phyloP scores from a whole-genome alignment of 2,329 filamentous ascomycete species.

The Graphium sp. region DNA sequence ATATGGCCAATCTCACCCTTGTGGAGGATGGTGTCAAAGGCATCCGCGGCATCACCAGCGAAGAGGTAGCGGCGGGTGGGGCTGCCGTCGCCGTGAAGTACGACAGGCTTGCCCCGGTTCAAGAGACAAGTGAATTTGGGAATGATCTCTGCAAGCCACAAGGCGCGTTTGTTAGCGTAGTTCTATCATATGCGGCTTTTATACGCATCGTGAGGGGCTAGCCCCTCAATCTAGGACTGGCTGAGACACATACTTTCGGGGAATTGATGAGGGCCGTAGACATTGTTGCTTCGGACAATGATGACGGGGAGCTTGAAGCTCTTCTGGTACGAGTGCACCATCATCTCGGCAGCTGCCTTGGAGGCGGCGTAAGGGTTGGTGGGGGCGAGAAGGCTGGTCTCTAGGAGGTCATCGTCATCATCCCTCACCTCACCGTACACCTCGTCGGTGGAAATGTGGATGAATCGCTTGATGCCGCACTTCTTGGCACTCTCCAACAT shows the following conservation, averaged over 20 bases:
- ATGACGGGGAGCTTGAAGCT: constrained; percentile 68
- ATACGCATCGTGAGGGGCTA: too few relatives aligned
- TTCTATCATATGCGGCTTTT: background rate
- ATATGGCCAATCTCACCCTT: constrained; percentile 56
- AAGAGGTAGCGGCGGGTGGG: constrained; percentile 64
- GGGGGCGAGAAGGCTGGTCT: constrained; percentile 58
- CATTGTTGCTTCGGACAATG: constrained; percentile 70
- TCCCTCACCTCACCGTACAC: constrained; percentile 69
- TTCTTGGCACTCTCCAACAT: constrained; percentile 63
- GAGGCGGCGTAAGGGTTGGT: constrained; percentile 72
- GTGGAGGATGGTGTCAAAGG: constrained; percentile 72
- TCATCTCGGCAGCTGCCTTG: constrained; percentile 71
- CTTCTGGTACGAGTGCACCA: constrained; percentile 74
- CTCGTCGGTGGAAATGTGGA: constrained; percentile 74
- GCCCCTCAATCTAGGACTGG: too few relatives aligned
- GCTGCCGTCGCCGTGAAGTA: constrained; percentile 61
- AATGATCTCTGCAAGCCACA: constrained; percentile 48
- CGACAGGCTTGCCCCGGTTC: constrained; percentile 46
- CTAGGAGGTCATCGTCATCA: constrained; percentile 53
- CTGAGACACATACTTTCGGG: constrained; percentile 57
- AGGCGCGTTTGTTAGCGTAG: background rate
- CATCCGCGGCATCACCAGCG: constrained; percentile 64
- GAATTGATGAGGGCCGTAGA: constrained; percentile 73
- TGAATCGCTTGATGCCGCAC: constrained; percentile 53
- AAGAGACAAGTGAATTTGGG: constrained; percentile 66